phyloP scores from a whole-genome alignment of 106 monocot genomes.

The Allium cepa region DNA sequence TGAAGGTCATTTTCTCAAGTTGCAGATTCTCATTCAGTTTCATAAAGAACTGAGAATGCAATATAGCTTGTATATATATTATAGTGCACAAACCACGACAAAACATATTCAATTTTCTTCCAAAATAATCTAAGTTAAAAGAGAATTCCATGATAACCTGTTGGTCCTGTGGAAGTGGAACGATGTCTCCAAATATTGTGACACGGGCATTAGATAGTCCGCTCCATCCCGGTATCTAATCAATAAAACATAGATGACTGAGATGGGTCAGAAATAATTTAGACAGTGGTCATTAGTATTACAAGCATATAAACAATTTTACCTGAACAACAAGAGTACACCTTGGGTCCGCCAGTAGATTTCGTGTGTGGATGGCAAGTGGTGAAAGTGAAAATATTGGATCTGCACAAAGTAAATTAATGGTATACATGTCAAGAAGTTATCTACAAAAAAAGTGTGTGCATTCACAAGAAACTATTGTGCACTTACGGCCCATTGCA shows the following conservation, averaged over 20 bases:
- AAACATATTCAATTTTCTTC: too few relatives aligned
- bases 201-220: conserved; percentile 96
- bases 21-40: too few relatives aligned
- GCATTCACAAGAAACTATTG: not conserved
- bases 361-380: conserved; percentile 93
- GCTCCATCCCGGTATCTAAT: conserved; percentile 97
- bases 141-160: conserved; percentile 40
- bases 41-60: too few relatives aligned
- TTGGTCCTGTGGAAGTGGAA: conserved; percentile 58
- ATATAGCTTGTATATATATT: too few relatives aligned
- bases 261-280: not conserved
- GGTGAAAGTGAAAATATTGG: conserved; percentile 96
- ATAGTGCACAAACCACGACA: too few relatives aligned
- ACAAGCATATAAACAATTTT: not conserved
- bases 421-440: not conserved
- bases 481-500: conserved; percentile 72
- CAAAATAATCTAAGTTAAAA: too few relatives aligned
- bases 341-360: conserved; percentile 84
- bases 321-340: conserved; percentile 99
- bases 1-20: too few relatives aligned
- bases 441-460: not conserved
- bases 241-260: not conserved
- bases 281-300: not conserved
- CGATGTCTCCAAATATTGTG: conserved; percentile 84
- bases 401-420: conserved; percentile 32